Conservation (phyloP, 345 rosid species). For the Kernera saxatilis region DNA sequence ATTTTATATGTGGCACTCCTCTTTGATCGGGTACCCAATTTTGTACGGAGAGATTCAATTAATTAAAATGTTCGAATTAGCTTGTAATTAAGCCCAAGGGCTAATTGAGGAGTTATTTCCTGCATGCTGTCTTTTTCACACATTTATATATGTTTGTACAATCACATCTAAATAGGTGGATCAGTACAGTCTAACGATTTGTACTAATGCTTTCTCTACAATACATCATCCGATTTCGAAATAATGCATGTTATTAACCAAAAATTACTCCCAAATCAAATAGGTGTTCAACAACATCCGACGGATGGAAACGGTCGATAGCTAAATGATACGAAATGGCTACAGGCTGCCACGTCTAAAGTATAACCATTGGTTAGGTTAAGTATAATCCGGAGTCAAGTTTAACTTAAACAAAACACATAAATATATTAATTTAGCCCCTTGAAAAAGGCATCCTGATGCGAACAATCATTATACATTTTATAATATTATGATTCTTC, state of each 20-base stretch:
- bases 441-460: not conserved
- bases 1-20: constrained; percentile 22
- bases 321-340: too few species aligned
- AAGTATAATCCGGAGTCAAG: not conserved
- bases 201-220: not conserved
- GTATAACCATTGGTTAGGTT: not conserved
- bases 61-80: not conserved
- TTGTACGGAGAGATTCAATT: not conserved
- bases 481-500: not conserved
- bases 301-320: too few species aligned
- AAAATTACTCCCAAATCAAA: not conserved
- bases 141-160: not conserved
- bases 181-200: not conserved
- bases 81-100: not conserved
- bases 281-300: not conserved
- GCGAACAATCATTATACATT: not conserved
- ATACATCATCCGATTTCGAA: not conserved
- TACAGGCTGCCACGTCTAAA: not conserved
- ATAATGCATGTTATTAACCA: not conserved
- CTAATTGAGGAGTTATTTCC: not conserved
- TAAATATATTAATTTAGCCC: not conserved
- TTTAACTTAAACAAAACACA: not conserved
- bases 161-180: not conserved
- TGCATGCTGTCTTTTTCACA: not conserved
- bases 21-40: constrained; percentile 14